Percentiles rank a stretch among this genome's conserved stretches.
Evolutionary conservation across 2,329 filamentous ascomycete species (phyloP).

Genomic region (Aspergillus pseudoviridinutans): DNA sequence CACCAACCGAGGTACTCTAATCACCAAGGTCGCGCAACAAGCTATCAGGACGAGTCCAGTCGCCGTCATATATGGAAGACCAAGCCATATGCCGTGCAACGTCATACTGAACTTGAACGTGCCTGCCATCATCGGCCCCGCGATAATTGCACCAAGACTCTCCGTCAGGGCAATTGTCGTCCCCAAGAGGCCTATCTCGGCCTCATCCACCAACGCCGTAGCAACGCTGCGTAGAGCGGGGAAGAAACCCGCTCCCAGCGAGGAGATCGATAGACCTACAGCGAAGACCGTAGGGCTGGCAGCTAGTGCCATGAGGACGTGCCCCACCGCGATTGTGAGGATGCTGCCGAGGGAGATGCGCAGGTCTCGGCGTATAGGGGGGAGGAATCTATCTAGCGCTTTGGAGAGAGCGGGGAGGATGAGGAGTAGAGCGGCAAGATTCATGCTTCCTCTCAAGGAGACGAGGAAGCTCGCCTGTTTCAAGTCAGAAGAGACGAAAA

Average conservation of each 20-base stretch:
- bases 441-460: constrained; percentile 6
- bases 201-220: constrained; percentile 7
- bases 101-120: constrained; percentile 5
- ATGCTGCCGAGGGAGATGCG: constrained; percentile 4
- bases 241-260: constrained; percentile 10
- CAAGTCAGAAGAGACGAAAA: not conserved
- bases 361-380: constrained; percentile 5
- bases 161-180: constrained; percentile 12
- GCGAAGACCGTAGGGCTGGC: constrained; percentile 3
- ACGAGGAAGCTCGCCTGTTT: constrained; percentile 8
- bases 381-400: constrained; percentile 1
- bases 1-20: not conserved
- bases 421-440: constrained; percentile 5
- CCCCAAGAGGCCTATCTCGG: constrained; percentile 7
- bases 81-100: constrained; percentile 5
- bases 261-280: constrained; percentile 3
- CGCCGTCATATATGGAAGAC: constrained; percentile 9
- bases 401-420: constrained; percentile 6
- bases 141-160: constrained; percentile 4
- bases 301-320: constrained; percentile 9
- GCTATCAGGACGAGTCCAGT: not conserved
- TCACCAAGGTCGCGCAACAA: not conserved
- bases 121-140: constrained; percentile 7
- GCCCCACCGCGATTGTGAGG: not conserved
- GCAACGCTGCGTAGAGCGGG: constrained; percentile 11